phyloP scores from a whole-genome alignment of 176 grass and related monocot genomes.

The Musa troglodytarum region DNA sequence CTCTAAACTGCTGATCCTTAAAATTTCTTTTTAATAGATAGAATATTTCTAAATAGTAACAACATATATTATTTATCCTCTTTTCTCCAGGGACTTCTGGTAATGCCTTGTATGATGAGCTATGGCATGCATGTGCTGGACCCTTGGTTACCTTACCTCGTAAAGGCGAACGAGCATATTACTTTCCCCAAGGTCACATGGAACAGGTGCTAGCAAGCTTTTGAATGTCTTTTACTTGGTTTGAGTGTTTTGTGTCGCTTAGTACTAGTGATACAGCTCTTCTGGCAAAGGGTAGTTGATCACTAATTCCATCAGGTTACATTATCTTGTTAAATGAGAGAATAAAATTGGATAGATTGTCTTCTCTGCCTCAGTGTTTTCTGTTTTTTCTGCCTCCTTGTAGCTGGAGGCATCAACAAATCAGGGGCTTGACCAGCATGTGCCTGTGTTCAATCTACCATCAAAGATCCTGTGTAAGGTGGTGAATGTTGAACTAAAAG shows the following conservation, averaged over 20 bases:
- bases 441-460: conserved; percentile 71
- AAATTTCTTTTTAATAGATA: background rate
- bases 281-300: background rate
- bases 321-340: background rate
- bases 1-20: background rate
- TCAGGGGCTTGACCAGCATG: conserved; percentile 72
- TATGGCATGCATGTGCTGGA: conserved; percentile 92
- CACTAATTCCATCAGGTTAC: background rate
- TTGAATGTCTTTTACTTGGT: background rate
- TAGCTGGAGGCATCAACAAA: conserved; percentile 88
- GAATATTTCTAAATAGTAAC: background rate
- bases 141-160: conserved; percentile 66
- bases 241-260: background rate
- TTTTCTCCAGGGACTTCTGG: conserved; percentile 27
- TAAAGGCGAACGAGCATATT: conserved; percentile 66
- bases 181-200: conserved; percentile 98
- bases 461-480: conserved; percentile 87
- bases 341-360: background rate
- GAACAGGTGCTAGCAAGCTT: conserved; percentile 53
- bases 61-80: background rate
- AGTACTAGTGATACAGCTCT: background rate
- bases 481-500: conserved; percentile 70
- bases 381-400: background rate
- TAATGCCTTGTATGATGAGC: conserved; percentile 49
- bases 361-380: background rate